Evolutionary conservation across 495 filamentous ascomycete genomes (phyloP).

Genomic region (Aspergillus conjunctus): DNA sequence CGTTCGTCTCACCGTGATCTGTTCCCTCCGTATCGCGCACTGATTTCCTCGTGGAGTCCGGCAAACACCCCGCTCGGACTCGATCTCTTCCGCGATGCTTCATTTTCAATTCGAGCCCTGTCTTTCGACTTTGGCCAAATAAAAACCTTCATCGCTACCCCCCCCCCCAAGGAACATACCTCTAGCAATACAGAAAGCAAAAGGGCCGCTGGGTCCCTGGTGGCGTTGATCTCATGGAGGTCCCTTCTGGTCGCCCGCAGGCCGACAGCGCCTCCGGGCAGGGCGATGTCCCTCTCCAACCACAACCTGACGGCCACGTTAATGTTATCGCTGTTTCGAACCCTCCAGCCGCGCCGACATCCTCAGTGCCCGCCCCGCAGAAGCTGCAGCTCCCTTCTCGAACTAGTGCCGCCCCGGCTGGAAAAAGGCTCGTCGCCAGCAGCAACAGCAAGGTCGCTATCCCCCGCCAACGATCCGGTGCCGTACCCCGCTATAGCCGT

Average conservation of each 20-base stretch:
- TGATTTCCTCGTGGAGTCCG: background rate
- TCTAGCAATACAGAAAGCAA: no score
- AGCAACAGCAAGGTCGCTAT: constrained; percentile 49
- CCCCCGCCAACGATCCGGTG: constrained; percentile 41
- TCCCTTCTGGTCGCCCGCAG: constrained; percentile 15
- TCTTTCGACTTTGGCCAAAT: background rate
- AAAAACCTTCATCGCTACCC: background rate
- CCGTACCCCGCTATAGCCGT: constrained; percentile 41
- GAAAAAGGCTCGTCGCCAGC: constrained; percentile 29
- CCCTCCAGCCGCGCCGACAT: constrained; percentile 7
- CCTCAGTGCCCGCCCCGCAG: constrained; percentile 8
- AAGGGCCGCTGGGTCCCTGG: background rate
- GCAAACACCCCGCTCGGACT: background rate
- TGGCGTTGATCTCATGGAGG: constrained; percentile 20
- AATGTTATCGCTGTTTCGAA: constrained; percentile 16
- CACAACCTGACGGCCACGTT: constrained; percentile 11
- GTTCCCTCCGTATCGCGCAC: no score
- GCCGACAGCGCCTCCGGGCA: constrained; percentile 10
- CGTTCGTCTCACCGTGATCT: no score
- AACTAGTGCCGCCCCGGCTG: constrained; percentile 5
- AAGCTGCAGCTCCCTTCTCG: constrained; percentile 9
- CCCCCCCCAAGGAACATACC: background rate
- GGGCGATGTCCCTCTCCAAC: constrained; percentile 20
- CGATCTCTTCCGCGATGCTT: background rate
- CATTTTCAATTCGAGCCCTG: background rate